A percentile compares a stretch with the other conserved stretches of the same genome.
Evolutionary conservation across 768 basidiomycete genomes (phyloP).

Genomic region (Lactarius trivialis): DNA sequence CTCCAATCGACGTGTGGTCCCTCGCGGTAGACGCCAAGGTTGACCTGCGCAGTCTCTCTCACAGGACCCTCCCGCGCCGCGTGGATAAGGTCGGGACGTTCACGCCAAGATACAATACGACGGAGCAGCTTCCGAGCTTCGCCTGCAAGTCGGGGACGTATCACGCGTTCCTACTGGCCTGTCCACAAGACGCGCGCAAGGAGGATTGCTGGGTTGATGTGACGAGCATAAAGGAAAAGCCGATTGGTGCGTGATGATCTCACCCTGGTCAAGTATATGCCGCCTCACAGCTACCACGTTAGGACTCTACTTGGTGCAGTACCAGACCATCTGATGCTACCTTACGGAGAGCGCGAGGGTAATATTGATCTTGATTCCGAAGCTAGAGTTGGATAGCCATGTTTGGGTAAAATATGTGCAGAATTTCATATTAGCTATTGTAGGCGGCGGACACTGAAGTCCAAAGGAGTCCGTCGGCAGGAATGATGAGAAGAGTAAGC

Average conservation of each 20-base stretch:
- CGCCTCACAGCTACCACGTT: not conserved
- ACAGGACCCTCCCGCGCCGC: not conserved
- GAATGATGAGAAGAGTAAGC: too few species aligned
- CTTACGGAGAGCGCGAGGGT: too few species aligned
- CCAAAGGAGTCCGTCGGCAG: not conserved
- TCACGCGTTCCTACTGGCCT: not conserved
- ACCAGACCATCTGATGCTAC: not conserved
- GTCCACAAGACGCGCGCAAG: not conserved
- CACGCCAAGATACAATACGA: slow-evolving; percentile 4
- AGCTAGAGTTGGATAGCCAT: not conserved
- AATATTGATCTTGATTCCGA: too few species aligned
- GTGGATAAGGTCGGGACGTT: slow-evolving; percentile 2
- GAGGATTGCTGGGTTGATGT: slow-evolving; percentile 9
- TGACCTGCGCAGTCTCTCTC: not conserved
- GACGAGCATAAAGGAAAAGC: not conserved
- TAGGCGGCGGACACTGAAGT: too few species aligned
- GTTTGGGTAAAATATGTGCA: not conserved
- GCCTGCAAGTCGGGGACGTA: slow-evolving; percentile 1
- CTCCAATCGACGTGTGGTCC: not conserved
- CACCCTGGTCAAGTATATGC: not conserved
- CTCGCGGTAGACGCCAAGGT: not conserved
- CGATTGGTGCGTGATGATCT: not conserved
- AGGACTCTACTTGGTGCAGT: not conserved
- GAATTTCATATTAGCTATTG: not conserved
- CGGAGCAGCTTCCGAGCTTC: not conserved